Base-by-base conservation (phyloP, 139 green algal genomes). In the Ostreobium quekettii region DNA sequence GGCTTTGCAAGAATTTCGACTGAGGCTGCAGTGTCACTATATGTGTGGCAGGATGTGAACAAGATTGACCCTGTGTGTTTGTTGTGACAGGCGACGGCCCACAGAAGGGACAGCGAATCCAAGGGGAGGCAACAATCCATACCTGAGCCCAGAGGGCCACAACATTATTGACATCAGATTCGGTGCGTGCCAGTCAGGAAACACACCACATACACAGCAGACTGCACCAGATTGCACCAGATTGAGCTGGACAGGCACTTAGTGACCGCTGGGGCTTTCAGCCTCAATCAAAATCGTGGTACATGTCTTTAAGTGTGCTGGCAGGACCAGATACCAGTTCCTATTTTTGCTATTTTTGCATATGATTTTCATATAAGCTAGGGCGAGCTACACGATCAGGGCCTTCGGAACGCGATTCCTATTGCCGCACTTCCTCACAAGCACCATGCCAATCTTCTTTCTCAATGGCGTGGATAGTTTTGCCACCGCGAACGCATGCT, bases 121-220 rank as follows among this genome's bases (percentile, higher is more conserved):
- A 0, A 64, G 76, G 0, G 82, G 82, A 19, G 82, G 81, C 49
- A 71, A 90, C 67, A 81, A 88, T 66, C 90, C 86, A 5, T 95
- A 92, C 42, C 62, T 84, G 36, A 82, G 70, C 36, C 82, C 76
- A 0, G 86, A 92, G 74, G 89, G 89, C 8, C 60, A 72, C 29
- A 79, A 76, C 56, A 78, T 88, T 29, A 57, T 86, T 4, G 82
- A 88, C 31, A 48, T 88, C 3, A 53, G 71, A 38, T 80, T 80
- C 37, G 30, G 68, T 74, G 64, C 48, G 49, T 60, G 28, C 29
- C 39, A 3, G 35, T 49, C 22, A 28, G 28, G 56, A 22, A 19
- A 22, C 19, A 22, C 22, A 26, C 46, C 19, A 19, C 46, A 56
- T 56, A 19, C 19, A 56, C 19, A 26, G 46, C 46, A 56, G 19